A percentile compares a stretch with the other conserved stretches of the same genome.
phyloP scores from a whole-genome alignment of 805 yeast species.

The Debaryomyces castellii region DNA sequence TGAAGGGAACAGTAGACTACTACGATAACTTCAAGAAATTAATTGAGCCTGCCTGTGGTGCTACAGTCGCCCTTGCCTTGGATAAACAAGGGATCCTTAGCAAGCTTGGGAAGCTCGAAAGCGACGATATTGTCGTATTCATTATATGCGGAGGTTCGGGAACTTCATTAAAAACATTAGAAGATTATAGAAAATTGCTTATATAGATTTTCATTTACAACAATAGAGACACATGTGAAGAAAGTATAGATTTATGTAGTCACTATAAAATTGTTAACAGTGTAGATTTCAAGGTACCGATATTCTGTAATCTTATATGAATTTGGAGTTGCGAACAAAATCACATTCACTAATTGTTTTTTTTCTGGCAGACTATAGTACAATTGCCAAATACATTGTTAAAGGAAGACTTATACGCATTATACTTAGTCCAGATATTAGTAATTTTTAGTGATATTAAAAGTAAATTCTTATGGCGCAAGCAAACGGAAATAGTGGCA shows the following conservation, averaged over 20 bases:
- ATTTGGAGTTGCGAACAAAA: background rate
- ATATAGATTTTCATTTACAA: background rate
- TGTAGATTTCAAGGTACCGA: no score
- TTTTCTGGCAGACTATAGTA: background rate
- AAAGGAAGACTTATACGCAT: background rate
- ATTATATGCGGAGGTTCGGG: slow-evolving; percentile 32
- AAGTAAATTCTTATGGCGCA: background rate
- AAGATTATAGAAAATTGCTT: slow-evolving; percentile 2
- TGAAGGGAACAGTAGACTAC: slow-evolving; percentile 18
- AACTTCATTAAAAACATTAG: slow-evolving; percentile 3
- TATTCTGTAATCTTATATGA: no score
- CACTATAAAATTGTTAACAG: no score
- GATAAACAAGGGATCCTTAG: slow-evolving; percentile 13
- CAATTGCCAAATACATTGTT: background rate
- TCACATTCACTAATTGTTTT: background rate
- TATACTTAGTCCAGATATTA: background rate
- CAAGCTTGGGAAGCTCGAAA: slow-evolving; percentile 11
- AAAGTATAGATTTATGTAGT: no score
- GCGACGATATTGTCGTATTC: slow-evolving; percentile 24
- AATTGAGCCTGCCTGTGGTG: slow-evolving; percentile 38
- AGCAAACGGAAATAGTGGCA: slow-evolving; percentile 1
- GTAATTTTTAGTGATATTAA: background rate
- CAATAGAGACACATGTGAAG: no score
- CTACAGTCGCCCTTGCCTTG: slow-evolving; percentile 17
- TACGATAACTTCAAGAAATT: slow-evolving; percentile 20